phyloP scores from a whole-genome alignment of 768 basidiomycete genomes.

The Xerocomus brunneocitrinus region DNA sequence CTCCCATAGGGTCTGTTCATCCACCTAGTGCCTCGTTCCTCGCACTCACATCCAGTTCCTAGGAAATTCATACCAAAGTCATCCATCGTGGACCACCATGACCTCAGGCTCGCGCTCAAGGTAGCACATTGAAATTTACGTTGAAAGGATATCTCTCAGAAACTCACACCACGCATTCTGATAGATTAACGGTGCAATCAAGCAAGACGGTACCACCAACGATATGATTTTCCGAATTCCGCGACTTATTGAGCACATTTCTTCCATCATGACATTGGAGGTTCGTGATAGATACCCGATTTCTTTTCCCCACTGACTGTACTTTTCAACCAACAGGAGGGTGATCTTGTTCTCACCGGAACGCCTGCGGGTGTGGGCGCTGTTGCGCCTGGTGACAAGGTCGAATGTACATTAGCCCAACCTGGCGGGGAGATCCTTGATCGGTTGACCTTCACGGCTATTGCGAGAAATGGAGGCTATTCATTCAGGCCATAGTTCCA shows the following conservation, averaged over 20 bases:
- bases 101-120: constrained; percentile 73
- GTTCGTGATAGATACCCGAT: constrained; percentile 35
- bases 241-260: constrained; percentile 81
- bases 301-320: not conserved
- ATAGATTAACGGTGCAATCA: constrained; percentile 78
- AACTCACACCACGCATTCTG: not conserved
- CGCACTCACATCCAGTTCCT: constrained; percentile 5
- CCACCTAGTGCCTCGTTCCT: not conserved
- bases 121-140: constrained; percentile 31
- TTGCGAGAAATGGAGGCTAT: constrained; percentile 68
- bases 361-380: constrained; percentile 91
- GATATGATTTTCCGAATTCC: constrained; percentile 96
- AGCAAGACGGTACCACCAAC: constrained; percentile 79
- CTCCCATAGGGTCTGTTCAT: constrained; percentile 69
- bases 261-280: constrained; percentile 96
- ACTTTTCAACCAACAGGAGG: constrained; percentile 51
- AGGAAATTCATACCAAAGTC: constrained; percentile 82
- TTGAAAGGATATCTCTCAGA: not conserved
- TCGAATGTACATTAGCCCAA: constrained; percentile 69
- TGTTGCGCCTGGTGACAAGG: constrained; percentile 66
- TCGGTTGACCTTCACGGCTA: constrained; percentile 59
- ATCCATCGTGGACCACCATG: constrained; percentile 62
- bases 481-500: constrained; percentile 36
- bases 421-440: constrained; percentile 51
- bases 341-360: constrained; percentile 86